These are phyloP conservation scores for Withania somnifera DNA, from an alignment of 305 asterid genomes.

Conservation along the genomic window DNA sequence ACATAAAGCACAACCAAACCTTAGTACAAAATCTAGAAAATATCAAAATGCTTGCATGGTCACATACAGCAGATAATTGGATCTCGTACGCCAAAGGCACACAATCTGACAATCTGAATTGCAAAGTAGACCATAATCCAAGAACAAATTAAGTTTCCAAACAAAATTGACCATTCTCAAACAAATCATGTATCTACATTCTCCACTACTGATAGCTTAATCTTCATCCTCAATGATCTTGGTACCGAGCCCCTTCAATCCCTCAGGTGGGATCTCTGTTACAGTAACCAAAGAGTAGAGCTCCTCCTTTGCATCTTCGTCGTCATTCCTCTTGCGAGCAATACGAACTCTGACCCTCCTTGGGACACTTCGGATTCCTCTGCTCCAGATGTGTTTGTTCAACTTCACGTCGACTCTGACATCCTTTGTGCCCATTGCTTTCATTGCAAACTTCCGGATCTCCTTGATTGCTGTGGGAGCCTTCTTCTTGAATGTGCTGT, in stretches of 20 bases:
- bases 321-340: conserved; percentile 9
- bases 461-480: conserved; percentile 18
- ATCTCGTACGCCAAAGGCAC: neutral
- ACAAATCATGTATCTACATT: neutral
- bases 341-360: conserved; percentile 8
- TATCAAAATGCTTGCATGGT: neutral
- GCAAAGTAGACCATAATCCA: neutral
- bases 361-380: conserved; percentile 12
- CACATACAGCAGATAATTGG: neutral
- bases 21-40: neutral
- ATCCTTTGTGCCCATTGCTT: conserved; percentile 16
- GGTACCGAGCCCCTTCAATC: conserved; percentile 11
- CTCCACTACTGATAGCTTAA: neutral
- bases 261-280: conserved; percentile 7
- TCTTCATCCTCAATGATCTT: conserved; percentile 8
- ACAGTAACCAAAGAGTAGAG: conserved; percentile 9
- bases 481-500: conserved; percentile 19
- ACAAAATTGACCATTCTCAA: neutral
- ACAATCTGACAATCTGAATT: neutral
- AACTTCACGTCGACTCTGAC: conserved; percentile 12
- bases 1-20: neutral
- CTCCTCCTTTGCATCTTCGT: conserved; percentile 13
- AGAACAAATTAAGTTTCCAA: neutral
- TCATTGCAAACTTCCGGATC: conserved; percentile 12
- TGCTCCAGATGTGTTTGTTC: conserved; percentile 9